These are phyloP conservation scores for Zizania latifolia DNA, from an alignment of 176 grass and related monocot species.

Conservation along the genomic window DNA sequence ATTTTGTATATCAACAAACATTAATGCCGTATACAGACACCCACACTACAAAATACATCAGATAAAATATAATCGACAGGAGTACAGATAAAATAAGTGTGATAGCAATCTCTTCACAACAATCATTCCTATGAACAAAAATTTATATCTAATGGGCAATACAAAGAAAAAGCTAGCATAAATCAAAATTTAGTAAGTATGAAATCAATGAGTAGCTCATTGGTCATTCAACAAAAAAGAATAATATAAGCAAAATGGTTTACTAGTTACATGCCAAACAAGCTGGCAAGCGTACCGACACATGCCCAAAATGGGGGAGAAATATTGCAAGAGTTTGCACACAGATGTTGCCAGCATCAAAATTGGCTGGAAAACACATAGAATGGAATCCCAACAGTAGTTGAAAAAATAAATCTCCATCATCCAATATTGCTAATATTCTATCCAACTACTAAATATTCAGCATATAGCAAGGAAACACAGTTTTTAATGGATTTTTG, in stretches of 20 bases:
- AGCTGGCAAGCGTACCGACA: not conserved
- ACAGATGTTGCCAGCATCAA: not conserved
- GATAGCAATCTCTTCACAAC: not conserved
- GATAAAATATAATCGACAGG: not conserved
- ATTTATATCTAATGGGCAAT: not conserved
- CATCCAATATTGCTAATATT: too few relatives aligned
- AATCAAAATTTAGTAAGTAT: not conserved
- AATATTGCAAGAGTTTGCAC: not conserved
- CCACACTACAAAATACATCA: not conserved
- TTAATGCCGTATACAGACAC: not conserved
- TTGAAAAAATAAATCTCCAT: not conserved
- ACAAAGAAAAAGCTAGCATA: not conserved
- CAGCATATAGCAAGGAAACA: not conserved
- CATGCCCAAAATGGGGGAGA: not conserved
- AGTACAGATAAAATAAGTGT: not conserved
- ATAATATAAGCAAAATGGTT: too few relatives aligned
- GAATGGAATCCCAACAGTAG: not conserved
- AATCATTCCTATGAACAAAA: not conserved
- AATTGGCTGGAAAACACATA: not conserved
- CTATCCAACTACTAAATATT: too few relatives aligned
- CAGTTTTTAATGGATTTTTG: not conserved
- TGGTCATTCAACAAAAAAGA: too few relatives aligned
- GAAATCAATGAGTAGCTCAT: too few relatives aligned
- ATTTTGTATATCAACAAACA: not conserved
- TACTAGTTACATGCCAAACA: too few relatives aligned